Evolutionary conservation across 2,329 filamentous ascomycete species (phyloP), one percentile per base, ranked within the genome.

Genomic region (Colletotrichum nymphaeae): DNA sequence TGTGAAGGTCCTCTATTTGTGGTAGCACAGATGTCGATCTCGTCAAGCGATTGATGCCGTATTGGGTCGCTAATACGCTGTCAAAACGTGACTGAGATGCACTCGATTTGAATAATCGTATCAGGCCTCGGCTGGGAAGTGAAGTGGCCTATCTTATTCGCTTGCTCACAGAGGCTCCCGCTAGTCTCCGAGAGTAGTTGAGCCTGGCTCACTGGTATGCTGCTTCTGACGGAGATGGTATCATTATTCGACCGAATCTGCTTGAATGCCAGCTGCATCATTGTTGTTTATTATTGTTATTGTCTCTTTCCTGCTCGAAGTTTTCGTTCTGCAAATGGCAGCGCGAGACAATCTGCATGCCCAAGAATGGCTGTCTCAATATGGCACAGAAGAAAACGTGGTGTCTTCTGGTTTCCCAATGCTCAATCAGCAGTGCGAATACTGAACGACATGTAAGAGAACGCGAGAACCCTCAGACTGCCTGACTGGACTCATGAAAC

Each of bases 401-500:
- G 30, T 49, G 8, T n/a, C 4, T n/a, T 49, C 9, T 14, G 16
- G 35, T 26, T 46, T 9, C 19, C 4, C 28, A 28, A n/a, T 22
- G 37, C 2, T n/a, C 14, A 42, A 42, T 42, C 14, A 14, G 62
- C 9, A 19, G 24, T 24, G 5, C 5, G 37, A 16, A 16, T 16
- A 24, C 42, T 62, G 56, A 16, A 35, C 28, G 63, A 60, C 19
- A 32, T 35, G 32, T 37, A 16, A 35, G 46, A n/a, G 60, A 35
- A 60, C 53, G 12, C 9, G 55, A 28, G 42, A 16, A 49, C 46
- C 35, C 49, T 65, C 22, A 49, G 56, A 70, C 59, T 49, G 30
- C 26, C 46, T 28, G 32, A 56, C 55, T 32, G 32, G 60, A 49
- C 24, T 49, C 46, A 57, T 73, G 70, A 73, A 73, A 69, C 66